Percentiles rank a stretch among this genome's conserved stretches.
phyloP scores from a whole-genome alignment of 441 rosid genomes.

The Populus tomentosa region DNA sequence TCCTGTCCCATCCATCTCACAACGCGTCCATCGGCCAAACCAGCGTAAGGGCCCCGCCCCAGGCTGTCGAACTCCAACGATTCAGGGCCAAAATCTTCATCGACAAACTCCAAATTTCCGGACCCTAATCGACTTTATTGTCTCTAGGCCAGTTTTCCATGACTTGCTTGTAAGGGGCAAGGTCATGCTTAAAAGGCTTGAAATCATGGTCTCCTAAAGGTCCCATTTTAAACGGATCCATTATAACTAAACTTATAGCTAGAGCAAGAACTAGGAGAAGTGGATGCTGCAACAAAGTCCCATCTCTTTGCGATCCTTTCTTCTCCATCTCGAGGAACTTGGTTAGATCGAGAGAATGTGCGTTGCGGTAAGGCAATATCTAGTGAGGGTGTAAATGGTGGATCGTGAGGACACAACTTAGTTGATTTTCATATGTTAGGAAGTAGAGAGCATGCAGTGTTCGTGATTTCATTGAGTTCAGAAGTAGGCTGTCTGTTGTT shows the following conservation, averaged over 20 bases:
- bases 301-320: conserved; percentile 34
- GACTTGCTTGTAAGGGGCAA: conserved; percentile 83
- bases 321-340: conserved; percentile 50
- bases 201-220: conserved; percentile 70
- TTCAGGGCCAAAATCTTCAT: conserved; percentile 83
- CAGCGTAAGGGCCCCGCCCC: conserved; percentile 87
- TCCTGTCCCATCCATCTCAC: conserved; percentile 95
- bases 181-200: conserved; percentile 77
- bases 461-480: conserved; percentile 36
- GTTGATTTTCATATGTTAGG: conserved; percentile 8
- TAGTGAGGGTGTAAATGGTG: background rate
- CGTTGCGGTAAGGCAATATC: background rate
- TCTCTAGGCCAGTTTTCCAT: conserved; percentile 89
- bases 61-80: conserved; percentile 76
- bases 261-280: conserved; percentile 40
- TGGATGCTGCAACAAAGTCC: conserved; percentile 47
- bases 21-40: conserved; percentile 84
- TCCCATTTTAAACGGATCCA: conserved; percentile 75
- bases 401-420: conserved; percentile 1
- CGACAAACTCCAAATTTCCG: conserved; percentile 73
- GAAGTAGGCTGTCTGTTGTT: conserved; percentile 43
- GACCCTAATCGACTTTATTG: conserved; percentile 54
- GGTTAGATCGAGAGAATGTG: background rate
- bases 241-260: conserved; percentile 50
- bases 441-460: conserved; percentile 29